phyloP scores from a whole-genome alignment of 441 rosid genomes.

The Biscutella laevigata region DNA sequence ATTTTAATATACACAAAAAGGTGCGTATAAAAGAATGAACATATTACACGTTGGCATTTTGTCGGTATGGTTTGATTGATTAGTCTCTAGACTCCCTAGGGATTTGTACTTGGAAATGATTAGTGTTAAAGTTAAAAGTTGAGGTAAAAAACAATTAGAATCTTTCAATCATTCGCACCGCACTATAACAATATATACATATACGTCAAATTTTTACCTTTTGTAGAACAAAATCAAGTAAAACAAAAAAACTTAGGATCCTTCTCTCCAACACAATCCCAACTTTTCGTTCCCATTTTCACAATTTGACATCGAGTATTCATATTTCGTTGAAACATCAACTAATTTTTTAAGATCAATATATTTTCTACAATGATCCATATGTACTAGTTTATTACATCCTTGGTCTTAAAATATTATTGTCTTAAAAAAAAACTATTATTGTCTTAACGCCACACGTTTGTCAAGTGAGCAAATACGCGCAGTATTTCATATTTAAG shows the following conservation, averaged over 20 bases:
- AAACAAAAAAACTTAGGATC: conserved; percentile 28
- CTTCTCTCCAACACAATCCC: conserved; percentile 11
- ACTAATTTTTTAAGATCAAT: too few relatives aligned
- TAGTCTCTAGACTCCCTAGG: conserved; percentile 5
- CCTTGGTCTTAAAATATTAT: too few relatives aligned
- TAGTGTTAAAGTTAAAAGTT: conserved; percentile 19
- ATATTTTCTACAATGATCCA: too few relatives aligned
- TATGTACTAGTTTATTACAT: too few relatives aligned
- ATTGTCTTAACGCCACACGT: too few relatives aligned
- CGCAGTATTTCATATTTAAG: too few relatives aligned
- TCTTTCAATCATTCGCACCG: conserved; percentile 25
- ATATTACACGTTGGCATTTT: background rate
- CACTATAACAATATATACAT: conserved; percentile 12
- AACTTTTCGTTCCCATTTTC: too few relatives aligned
- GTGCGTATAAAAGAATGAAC: background rate
- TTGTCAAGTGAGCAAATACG: too few relatives aligned
- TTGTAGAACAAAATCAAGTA: conserved; percentile 20
- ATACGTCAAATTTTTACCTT: conserved; percentile 6
- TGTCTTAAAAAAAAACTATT: too few relatives aligned
- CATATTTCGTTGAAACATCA: too few relatives aligned
- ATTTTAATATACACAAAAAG: too few relatives aligned
- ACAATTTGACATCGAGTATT: too few relatives aligned
- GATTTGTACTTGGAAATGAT: conserved; percentile 25
- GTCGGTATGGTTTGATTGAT: conserved; percentile 14
- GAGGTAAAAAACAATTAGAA: conserved; percentile 22